Conservation (phyloP, 805 yeast genomes). For the Isabelozyma pseudorhagii region DNA sequence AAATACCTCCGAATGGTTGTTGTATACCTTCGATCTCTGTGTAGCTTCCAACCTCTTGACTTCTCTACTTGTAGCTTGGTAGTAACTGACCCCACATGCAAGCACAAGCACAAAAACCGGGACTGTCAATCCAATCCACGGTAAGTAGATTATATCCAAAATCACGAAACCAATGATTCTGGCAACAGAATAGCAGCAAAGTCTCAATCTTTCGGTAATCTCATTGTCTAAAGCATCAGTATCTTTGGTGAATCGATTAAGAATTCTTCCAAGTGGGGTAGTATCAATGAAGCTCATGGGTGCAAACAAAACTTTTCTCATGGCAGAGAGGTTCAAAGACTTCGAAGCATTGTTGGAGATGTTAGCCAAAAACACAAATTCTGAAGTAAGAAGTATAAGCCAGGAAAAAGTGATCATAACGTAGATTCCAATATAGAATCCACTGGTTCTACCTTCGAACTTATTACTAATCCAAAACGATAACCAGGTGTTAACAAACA, state of each 20-base stretch:
- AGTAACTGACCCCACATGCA: conserved; percentile 47
- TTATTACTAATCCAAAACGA: conserved; percentile 68
- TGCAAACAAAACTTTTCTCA: conserved; percentile 55
- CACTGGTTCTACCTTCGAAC: conserved; percentile 43
- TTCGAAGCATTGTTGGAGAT: conserved; percentile 49
- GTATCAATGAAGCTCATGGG: conserved; percentile 80
- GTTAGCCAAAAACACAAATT: conserved; percentile 45
- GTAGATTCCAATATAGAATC: conserved; percentile 68
- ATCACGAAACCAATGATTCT: conserved; percentile 59
- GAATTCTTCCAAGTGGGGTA: conserved; percentile 80
- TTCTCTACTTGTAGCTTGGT: conserved; percentile 72
- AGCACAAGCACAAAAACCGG: conserved; percentile 50
- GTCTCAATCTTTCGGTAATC: conserved; percentile 59
- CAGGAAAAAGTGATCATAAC: conserved; percentile 53
- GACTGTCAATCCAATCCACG: conserved; percentile 69
- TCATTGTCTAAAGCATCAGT: conserved; percentile 77
- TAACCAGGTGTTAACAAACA: conserved; percentile 69
- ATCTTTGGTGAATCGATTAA: conserved; percentile 81
- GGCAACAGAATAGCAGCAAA: conserved; percentile 49
- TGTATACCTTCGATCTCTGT: conserved; percentile 66
- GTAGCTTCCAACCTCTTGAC: conserved; percentile 73
- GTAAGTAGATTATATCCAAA: conserved; percentile 64
- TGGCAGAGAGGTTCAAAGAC: conserved; percentile 56
- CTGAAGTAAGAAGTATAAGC: conserved; percentile 36
- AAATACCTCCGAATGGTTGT: conserved; percentile 68